Evolutionary conservation across 805 yeast species (phyloP).

Genomic region (Starmerella kuoi): DNA sequence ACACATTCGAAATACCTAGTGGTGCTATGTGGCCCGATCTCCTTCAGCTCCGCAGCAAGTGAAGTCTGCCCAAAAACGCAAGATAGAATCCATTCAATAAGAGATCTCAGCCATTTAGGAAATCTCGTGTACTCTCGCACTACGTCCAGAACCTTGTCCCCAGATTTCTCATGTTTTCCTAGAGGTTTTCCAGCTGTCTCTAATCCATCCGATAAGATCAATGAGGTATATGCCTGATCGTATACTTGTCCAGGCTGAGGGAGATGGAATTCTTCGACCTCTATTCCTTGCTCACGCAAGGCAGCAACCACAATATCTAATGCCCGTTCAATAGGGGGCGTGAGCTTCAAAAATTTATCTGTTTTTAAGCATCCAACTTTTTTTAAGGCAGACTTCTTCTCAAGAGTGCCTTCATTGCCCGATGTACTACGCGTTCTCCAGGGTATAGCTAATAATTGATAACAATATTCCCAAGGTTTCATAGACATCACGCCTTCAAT

Average conservation of each 20-base stretch:
- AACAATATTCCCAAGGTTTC: constrained; percentile 32
- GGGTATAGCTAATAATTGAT: constrained; percentile 37
- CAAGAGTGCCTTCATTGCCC: constrained; percentile 19
- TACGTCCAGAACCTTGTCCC: constrained; percentile 29
- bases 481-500: constrained; percentile 32
- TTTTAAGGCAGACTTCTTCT: constrained; percentile 25
- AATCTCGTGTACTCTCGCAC: constrained; percentile 26
- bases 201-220: constrained; percentile 30
- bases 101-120: constrained; percentile 28
- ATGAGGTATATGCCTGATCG: constrained; percentile 38
- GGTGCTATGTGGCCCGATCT: constrained; percentile 28
- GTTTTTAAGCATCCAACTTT: constrained; percentile 37
- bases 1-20: constrained; percentile 29
- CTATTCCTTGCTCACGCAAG: constrained; percentile 35
- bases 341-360: constrained; percentile 40
- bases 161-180: constrained; percentile 26
- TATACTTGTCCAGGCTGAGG: constrained; percentile 46
- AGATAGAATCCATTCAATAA: constrained; percentile 29
- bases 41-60: constrained; percentile 30
- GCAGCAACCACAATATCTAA: constrained; percentile 31
- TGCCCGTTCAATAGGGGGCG: constrained; percentile 38
- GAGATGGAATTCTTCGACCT: constrained; percentile 34
- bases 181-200: constrained; percentile 25
- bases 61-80: constrained; percentile 27
- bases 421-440: constrained; percentile 31